phyloP scores from a whole-genome alignment of 2,329 filamentous ascomycete species.

The Colletotrichum trifolii region DNA sequence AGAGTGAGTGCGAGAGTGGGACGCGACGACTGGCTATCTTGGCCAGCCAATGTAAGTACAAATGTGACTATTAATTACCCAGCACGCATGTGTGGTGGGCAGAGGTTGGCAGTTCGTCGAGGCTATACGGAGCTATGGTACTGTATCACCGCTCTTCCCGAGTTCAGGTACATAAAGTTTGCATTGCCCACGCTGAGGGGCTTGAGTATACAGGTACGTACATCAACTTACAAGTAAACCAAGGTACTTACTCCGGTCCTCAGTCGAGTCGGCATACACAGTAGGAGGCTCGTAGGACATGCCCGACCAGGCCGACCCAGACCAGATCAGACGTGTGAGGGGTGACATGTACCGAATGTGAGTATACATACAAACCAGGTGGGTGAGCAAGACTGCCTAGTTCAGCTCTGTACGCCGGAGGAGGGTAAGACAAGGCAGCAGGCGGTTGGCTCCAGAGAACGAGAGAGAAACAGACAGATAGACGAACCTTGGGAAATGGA shows the following conservation, averaged over 20 bases:
- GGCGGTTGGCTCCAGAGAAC: constrained; percentile 4
- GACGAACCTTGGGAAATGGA: too few relatives aligned
- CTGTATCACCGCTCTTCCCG: too few relatives aligned
- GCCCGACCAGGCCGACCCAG: too few relatives aligned
- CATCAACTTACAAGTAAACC: not conserved
- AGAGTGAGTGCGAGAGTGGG: constrained; percentile 26
- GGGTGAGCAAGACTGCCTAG: constrained; percentile 21
- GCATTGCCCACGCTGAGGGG: constrained; percentile 27
- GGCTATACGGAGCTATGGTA: constrained; percentile 1
- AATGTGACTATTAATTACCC: too few relatives aligned
- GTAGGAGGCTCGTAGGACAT: too few relatives aligned
- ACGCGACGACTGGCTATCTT: constrained; percentile 17
- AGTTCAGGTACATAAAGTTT: constrained; percentile 26
- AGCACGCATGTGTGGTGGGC: too few relatives aligned
- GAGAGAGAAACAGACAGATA: not conserved
- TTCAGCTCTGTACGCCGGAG: constrained; percentile 31
- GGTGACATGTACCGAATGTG: too few relatives aligned
- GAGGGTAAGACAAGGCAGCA: constrained; percentile 29
- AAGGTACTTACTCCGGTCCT: too few relatives aligned
- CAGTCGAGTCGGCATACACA: too few relatives aligned
- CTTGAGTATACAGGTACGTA: constrained; percentile 17
- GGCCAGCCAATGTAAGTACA: too few relatives aligned
- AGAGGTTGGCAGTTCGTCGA: constrained; percentile 13
- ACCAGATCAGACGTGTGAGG: too few relatives aligned
- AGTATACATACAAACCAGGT: not conserved